Conservation (phyloP, 352 stramenopile species). For the Globisporangium orthogonon region DNA sequence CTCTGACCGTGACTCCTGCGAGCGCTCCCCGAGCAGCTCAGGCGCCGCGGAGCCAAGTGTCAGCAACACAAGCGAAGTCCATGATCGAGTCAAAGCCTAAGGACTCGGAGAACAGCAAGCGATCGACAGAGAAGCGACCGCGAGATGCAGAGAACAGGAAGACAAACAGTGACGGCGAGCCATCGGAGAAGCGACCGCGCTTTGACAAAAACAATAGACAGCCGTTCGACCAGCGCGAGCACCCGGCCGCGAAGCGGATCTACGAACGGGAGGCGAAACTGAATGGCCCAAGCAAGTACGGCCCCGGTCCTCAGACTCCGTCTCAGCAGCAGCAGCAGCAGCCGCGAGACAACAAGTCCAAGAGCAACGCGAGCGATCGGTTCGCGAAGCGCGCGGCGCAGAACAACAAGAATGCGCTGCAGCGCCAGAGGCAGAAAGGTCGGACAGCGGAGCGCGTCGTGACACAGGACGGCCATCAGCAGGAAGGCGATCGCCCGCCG, state of each 20-base stretch:
- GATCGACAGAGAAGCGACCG: slow-evolving; percentile 4
- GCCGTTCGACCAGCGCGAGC: slow-evolving; percentile 7
- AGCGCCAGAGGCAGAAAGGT: slow-evolving; percentile 13
- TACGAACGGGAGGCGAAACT: slow-evolving; percentile 8
- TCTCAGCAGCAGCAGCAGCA: not conserved
- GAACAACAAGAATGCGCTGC: slow-evolving; percentile 14
- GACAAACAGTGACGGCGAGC: slow-evolving; percentile 1
- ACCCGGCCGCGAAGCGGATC: slow-evolving; percentile 11
- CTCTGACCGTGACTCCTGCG: no score
- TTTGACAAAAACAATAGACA: not conserved
- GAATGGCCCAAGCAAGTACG: slow-evolving; percentile 12
- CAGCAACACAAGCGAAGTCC: not conserved
- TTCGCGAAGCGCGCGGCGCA: slow-evolving; percentile 4
- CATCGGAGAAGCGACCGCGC: slow-evolving; percentile 10
- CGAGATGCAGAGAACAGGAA: slow-evolving; percentile 3
- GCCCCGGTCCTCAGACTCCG: not conserved
- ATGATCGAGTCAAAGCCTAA: not conserved
- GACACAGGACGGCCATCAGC: not conserved
- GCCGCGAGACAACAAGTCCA: slow-evolving; percentile 19
- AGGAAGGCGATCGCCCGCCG: not conserved
- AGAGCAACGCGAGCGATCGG: slow-evolving; percentile 7
- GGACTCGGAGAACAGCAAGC: not conserved
- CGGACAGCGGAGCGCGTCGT: not conserved
- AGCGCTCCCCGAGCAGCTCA: not conserved
- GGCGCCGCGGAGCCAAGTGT: not conserved